phyloP scores from a whole-genome alignment of 768 basidiomycete species.

The Antrodiella citrinella region DNA sequence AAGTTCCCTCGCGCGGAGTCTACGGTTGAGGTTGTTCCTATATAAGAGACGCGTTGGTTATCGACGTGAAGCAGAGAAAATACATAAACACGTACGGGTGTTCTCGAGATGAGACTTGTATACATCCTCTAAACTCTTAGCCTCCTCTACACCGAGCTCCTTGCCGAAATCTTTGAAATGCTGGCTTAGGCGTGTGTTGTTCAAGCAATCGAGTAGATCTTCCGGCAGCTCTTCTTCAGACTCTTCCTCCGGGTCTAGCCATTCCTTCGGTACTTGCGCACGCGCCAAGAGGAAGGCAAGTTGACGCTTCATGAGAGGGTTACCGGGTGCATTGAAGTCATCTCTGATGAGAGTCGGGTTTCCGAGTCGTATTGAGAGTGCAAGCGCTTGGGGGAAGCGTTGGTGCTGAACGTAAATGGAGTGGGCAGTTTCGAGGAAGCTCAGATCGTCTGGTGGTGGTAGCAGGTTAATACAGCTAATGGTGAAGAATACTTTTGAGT shows the following conservation, averaged over 20 bases:
- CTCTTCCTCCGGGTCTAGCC: slow-evolving; percentile 65
- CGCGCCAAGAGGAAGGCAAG: slow-evolving; percentile 91
- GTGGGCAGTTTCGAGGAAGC: slow-evolving; percentile 85
- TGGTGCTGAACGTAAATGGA: slow-evolving; percentile 79
- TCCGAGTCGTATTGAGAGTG: slow-evolving; percentile 77
- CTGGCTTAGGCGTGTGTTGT: slow-evolving; percentile 74
- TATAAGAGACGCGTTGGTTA: background rate
- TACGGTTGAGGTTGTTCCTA: slow-evolving; percentile 67
- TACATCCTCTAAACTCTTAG: slow-evolving; percentile 92
- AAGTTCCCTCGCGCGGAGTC: slow-evolving; percentile 93
- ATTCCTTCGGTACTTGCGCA: slow-evolving; percentile 83
- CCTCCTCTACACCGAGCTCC: slow-evolving; percentile 82
- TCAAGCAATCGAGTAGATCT: slow-evolving; percentile 78
- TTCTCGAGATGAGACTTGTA: slow-evolving; percentile 96
- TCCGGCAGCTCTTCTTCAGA: slow-evolving; percentile 60
- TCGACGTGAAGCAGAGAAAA: background rate
- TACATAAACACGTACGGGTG: slow-evolving; percentile 43
- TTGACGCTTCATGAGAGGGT: slow-evolving; percentile 94
- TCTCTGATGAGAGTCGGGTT: slow-evolving; percentile 73
- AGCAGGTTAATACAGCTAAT: slow-evolving; percentile 79
- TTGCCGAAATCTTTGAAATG: slow-evolving; percentile 91
- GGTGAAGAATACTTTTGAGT: too few relatives aligned
- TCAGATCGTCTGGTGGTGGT: slow-evolving; percentile 85
- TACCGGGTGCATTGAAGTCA: slow-evolving; percentile 86
- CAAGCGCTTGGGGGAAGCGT: slow-evolving; percentile 86